These are phyloP conservation scores for Cryptococcus sp. DNA, from an alignment of 1,284 basidiomycete species.

Conservation along the genomic window DNA sequence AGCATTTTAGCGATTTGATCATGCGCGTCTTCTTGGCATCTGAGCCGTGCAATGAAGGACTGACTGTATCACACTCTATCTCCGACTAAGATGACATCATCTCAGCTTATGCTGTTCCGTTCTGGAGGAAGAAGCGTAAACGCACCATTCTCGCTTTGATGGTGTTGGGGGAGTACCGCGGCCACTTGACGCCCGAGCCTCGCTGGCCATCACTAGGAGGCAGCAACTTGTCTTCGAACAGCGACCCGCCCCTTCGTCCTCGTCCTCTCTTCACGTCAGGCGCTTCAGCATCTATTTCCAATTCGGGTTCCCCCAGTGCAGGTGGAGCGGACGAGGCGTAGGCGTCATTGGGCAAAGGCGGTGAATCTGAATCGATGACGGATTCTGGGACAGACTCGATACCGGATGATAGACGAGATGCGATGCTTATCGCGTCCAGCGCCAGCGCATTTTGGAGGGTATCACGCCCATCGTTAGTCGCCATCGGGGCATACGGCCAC, in stretches of 20 bases:
- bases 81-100: conserved; percentile 11
- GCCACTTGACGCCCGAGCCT: conserved; percentile 15
- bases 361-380: not conserved
- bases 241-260: not conserved
- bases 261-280: not conserved
- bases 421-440: not conserved
- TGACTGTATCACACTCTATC: conserved; percentile 21
- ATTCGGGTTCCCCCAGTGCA: too few relatives aligned
- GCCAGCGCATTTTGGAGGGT: not conserved
- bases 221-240: not conserved
- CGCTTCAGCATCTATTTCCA: too few relatives aligned
- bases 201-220: not conserved
- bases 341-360: too few relatives aligned
- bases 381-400: conserved; percentile 9
- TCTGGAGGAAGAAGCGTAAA: not conserved
- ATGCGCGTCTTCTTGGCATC: not conserved
- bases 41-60: not conserved
- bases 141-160: conserved; percentile 25
- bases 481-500: too few relatives aligned
- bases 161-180: conserved; percentile 17
- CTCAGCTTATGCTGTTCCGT: not conserved
- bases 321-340: too few relatives aligned
- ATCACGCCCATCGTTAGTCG: not conserved
- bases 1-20: too few relatives aligned
- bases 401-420: conserved; percentile 7